These are phyloP conservation scores for Diplodia mutila DNA, from an alignment of 2,329 filamentous ascomycete genomes.

Conservation along the genomic window DNA sequence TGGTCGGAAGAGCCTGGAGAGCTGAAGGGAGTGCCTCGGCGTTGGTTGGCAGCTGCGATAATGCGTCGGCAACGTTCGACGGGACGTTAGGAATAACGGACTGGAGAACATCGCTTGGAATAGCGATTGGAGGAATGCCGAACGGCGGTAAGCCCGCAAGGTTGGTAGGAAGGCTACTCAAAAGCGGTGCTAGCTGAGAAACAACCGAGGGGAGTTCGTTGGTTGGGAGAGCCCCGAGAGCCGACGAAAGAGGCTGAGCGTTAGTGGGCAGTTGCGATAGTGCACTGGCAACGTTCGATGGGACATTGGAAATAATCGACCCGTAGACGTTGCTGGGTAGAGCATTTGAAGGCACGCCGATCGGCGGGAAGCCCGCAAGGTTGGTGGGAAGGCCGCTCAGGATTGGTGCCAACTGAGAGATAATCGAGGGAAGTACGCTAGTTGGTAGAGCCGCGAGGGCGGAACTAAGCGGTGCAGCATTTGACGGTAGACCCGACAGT, in stretches of 20 bases:
- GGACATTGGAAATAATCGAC: not conserved
- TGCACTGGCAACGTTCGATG: slow-evolving; percentile 1
- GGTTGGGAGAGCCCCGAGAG: not conserved
- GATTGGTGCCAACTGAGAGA: not conserved
- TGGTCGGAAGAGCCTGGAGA: not conserved
- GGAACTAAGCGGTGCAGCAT: not conserved
- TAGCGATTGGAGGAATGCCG: not conserved
- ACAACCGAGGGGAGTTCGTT: not conserved
- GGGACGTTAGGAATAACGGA: not conserved
- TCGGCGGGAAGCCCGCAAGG: not conserved
- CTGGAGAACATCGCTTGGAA: not conserved
- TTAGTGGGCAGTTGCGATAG: not conserved
- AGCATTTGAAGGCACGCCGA: not conserved
- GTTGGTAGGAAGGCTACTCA: not conserved
- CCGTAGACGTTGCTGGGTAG: not conserved
- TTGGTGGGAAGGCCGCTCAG: not conserved
- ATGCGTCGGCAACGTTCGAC: slow-evolving; percentile 1
- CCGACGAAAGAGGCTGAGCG: not conserved
- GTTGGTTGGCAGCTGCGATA: not conserved
- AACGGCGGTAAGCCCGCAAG: not conserved
- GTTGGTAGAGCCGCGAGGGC: not conserved
- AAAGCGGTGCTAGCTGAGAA: not conserved
- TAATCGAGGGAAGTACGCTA: not conserved
- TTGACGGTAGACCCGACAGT: not conserved
- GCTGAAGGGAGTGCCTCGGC: not conserved